These are phyloP conservation scores for Oryza officinalis DNA, from an alignment of 176 grass and related monocot genomes.

Conservation along the genomic window DNA sequence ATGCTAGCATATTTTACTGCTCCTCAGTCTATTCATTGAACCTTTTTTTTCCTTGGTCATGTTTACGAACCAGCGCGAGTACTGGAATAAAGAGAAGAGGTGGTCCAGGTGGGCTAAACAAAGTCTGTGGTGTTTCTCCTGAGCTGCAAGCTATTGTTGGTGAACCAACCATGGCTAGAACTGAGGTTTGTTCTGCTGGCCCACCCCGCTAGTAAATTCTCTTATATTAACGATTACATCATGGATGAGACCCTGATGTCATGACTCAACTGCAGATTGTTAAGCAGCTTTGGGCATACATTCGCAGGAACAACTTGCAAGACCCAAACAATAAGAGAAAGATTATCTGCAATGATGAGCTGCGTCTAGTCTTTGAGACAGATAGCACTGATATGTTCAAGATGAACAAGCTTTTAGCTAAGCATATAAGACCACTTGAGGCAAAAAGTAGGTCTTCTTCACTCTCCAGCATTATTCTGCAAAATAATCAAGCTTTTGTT, in stretches of 20 bases:
- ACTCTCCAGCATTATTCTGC: neutral
- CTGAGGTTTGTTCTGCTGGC: conserved; percentile 60
- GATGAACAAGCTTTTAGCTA: conserved; percentile 88
- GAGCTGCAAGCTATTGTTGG: conserved; percentile 93
- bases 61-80: conserved; percentile 49
- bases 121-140: conserved; percentile 94
- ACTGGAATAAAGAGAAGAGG: conserved; percentile 82
- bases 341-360: conserved; percentile 93
- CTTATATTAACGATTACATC: conserved; percentile 26
- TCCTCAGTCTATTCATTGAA: conserved; percentile 12
- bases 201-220: conserved; percentile 9
- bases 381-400: conserved; percentile 95
- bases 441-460: conserved; percentile 50
- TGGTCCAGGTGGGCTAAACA: conserved; percentile 92
- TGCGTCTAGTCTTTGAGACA: conserved; percentile 88
- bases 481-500: conserved; percentile 12
- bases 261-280: conserved; percentile 62
- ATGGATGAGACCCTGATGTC: conserved; percentile 5
- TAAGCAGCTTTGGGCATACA: conserved; percentile 93
- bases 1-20: neutral
- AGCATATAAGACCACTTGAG: conserved; percentile 80
- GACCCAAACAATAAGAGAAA: conserved; percentile 96
- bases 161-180: conserved; percentile 97
- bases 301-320: conserved; percentile 85
- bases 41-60: conserved; percentile 2